Conservation (phyloP, 192 early-diverging fungal genomes). For the Dispira simplex region DNA sequence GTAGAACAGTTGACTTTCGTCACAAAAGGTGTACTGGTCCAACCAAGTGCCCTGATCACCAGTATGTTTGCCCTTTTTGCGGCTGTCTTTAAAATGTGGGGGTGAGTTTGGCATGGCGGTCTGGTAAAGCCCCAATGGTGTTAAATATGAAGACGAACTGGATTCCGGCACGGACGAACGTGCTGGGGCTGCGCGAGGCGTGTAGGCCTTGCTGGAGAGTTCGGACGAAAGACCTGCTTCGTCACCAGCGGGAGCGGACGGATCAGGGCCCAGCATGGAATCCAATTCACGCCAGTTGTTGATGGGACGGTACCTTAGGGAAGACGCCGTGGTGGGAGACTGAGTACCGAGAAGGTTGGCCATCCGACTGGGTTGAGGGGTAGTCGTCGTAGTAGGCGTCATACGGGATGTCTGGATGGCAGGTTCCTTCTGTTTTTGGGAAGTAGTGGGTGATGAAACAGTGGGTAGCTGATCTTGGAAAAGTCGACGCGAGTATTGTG, state of each 20-base stretch:
- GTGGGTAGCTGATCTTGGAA: neutral
- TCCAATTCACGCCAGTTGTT: neutral
- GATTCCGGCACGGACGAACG: neutral
- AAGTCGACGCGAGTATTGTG: neutral
- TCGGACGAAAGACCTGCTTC: neutral
- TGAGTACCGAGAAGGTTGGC: neutral
- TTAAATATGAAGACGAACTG: neutral
- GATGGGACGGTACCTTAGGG: neutral
- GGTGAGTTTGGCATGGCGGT: slow-evolving; percentile 6
- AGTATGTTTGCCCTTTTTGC: slow-evolving; percentile 6
- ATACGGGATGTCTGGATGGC: neutral
- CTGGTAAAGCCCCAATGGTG: neutral
- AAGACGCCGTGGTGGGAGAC: neutral
- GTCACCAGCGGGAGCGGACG: neutral
- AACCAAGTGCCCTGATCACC: neutral
- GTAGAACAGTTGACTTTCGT: neutral
- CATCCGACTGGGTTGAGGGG: neutral
- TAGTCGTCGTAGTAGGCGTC: neutral
- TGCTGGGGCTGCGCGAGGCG: neutral
- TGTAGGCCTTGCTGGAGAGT: neutral
- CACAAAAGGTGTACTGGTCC: neutral
- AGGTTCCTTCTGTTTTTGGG: neutral
- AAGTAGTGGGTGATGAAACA: neutral
- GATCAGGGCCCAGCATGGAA: neutral
- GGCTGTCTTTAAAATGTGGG: slow-evolving; percentile 5